Conservation (phyloP, 371 early-diverging fungal genomes). For the Furculomyces boomerangus region DNA sequence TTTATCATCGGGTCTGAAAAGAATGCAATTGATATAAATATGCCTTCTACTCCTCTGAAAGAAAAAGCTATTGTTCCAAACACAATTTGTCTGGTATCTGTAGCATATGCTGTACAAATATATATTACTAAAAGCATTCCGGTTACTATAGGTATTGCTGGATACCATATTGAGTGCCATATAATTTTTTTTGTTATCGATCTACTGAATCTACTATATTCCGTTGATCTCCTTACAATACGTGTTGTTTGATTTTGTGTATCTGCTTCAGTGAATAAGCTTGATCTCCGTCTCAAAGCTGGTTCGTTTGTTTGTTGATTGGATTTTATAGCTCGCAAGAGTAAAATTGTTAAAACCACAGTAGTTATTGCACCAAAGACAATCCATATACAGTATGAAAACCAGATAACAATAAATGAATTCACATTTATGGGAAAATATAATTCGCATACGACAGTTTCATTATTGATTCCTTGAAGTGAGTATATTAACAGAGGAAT, state of each 20-base stretch:
- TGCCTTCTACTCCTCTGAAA: background rate
- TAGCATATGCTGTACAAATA: background rate
- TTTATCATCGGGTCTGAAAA: background rate
- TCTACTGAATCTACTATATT: background rate
- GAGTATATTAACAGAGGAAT: background rate
- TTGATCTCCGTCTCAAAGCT: background rate
- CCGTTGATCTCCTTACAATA: background rate
- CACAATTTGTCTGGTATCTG: background rate
- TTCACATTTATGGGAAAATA: background rate
- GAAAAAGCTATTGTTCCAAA: background rate
- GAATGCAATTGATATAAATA: background rate
- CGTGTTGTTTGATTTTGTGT: background rate
- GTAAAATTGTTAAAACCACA: background rate
- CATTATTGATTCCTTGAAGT: background rate
- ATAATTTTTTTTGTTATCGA: background rate
- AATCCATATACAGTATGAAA: background rate
- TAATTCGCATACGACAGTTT: background rate
- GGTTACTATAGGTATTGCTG: background rate
- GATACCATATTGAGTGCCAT: background rate
- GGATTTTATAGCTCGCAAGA: background rate
- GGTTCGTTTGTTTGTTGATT: background rate
- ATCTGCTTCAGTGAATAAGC: background rate
- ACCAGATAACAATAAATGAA: background rate
- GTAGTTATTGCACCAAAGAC: background rate
- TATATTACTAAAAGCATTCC: background rate